Evolutionary conservation across 2,329 filamentous ascomycete genomes (phyloP), one percentile per base, ranked within the genome.

Genomic region (Colletotrichum noveboracense): DNA sequence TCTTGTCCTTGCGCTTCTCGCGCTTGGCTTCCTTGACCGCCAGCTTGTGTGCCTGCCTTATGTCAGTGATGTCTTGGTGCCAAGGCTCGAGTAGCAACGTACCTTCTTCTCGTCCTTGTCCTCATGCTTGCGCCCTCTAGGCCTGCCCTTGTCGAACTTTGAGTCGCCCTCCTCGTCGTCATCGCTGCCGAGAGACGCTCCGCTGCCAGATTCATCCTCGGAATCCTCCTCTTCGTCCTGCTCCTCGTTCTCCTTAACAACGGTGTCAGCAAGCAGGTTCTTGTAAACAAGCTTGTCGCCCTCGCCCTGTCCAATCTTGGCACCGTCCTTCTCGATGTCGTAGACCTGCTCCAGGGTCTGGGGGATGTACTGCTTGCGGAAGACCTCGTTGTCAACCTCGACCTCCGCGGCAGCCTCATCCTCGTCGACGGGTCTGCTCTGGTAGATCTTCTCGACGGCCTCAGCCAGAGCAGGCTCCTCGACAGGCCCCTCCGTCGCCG

Each of bases 321-420:
- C 93, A 3, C 93, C 95, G 79, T 98, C 97, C 79, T 96, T 94
- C 85, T 98, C 97, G 66, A 98, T 93, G 82, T 99, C 96, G 84
- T 98, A 98, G 6, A 99, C 96, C 82, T 99, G 95, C 79, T 98
- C 95, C 58, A 99, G 89, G 0, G 95, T 98, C 84, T 98, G 96
- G 1, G 97, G 97, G 68, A 99, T 98, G 84, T 97, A 99, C 84
- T 98, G 95, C 81, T 98, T 94, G 80, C 96, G 91, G 87, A 98
- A 99, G 7, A 98, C 97, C 78, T 97, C 95, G 73, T 96, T 95
- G 80, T 98, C 95, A 12, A 96, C 92, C 78, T 96, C 94, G 21
- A 92, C 88, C 69, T 93, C 89, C 2, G 90, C 92, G 2, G 82
- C 84, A 4, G 85, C 86, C 9, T 86, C 87, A 58, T 91, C 89